A percentile compares a stretch with the other conserved stretches of the same genome.
Evolutionary conservation across 345 rosid species (phyloP).

Genomic region (Populus euphratica): DNA sequence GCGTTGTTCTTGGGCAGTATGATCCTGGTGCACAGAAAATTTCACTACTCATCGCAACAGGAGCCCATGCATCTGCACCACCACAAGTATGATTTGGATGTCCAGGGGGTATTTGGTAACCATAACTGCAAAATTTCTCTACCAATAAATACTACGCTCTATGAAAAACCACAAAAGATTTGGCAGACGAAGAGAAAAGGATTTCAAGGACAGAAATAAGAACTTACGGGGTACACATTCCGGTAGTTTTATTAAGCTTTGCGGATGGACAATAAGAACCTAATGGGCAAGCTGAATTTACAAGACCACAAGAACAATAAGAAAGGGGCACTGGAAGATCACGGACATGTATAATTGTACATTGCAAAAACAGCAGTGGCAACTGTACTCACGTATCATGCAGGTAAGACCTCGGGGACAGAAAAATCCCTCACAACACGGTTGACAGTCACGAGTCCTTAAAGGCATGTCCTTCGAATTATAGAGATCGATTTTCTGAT

Average conservation of each 20-base stretch:
- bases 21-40: constrained; percentile 85
- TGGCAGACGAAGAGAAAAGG: constrained; percentile 1
- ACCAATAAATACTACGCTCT: constrained; percentile 11
- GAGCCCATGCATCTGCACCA: constrained; percentile 88
- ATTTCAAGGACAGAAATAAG: background rate
- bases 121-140: constrained; percentile 51
- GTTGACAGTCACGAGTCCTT: constrained; percentile 62
- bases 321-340: background rate
- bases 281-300: constrained; percentile 68
- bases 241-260: constrained; percentile 63
- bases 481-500: constrained; percentile 39
- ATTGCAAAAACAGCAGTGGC: background rate
- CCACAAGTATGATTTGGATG: constrained; percentile 73
- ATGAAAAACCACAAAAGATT: background rate
- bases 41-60: constrained; percentile 51
- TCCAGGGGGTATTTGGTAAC: constrained; percentile 75
- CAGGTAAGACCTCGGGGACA: constrained; percentile 91
- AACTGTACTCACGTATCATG: constrained; percentile 76
- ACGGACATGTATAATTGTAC: background rate
- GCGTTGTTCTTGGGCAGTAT: constrained; percentile 67
- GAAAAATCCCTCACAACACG: constrained; percentile 97
- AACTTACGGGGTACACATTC: constrained; percentile 84
- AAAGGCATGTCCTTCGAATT: constrained; percentile 46
- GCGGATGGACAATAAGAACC: constrained; percentile 86
- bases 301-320: constrained; percentile 13